Percentiles rank a stretch among this genome's conserved stretches.
These are phyloP conservation scores for Davidsoniella virescens DNA, from an alignment of 2,329 filamentous ascomycete genomes.

Conservation along the genomic window DNA sequence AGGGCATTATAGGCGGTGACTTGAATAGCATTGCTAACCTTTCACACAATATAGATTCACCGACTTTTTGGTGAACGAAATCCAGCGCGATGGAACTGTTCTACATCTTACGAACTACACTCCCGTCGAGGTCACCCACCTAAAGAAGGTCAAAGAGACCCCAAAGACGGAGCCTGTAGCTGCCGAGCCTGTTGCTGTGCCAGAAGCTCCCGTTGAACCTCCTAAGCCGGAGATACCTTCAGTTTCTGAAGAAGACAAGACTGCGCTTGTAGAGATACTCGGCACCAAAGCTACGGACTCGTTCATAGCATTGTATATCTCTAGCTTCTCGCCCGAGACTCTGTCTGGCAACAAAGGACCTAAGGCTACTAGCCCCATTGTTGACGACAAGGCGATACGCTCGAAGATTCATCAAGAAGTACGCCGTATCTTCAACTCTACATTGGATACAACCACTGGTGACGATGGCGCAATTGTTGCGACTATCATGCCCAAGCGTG, in stretches of 20 bases:
- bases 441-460: constrained; percentile 57
- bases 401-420: constrained; percentile 42
- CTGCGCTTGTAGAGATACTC: constrained; percentile 24
- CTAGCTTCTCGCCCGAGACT: constrained; percentile 19
- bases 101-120: constrained; percentile 41
- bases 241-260: constrained; percentile 20
- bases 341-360: constrained; percentile 18
- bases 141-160: constrained; percentile 2
- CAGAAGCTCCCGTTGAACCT: constrained; percentile 21
- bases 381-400: constrained; percentile 30
- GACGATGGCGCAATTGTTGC: constrained; percentile 45
- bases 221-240: constrained; percentile 11
- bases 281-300: constrained; percentile 25
- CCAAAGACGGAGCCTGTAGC: constrained; percentile 1
- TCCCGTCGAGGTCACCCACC: constrained; percentile 10
- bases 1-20: background rate
- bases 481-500: constrained; percentile 37
- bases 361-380: constrained; percentile 24
- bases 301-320: constrained; percentile 26
- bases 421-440: constrained; percentile 63
- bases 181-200: constrained; percentile 12
- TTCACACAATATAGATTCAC: constrained; percentile 44
- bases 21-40: background rate
- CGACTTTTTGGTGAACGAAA: constrained; percentile 87
- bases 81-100: constrained; percentile 57